These are phyloP conservation scores for Cercophora scortea DNA, from an alignment of 495 filamentous ascomycete genomes.

Conservation along the genomic window DNA sequence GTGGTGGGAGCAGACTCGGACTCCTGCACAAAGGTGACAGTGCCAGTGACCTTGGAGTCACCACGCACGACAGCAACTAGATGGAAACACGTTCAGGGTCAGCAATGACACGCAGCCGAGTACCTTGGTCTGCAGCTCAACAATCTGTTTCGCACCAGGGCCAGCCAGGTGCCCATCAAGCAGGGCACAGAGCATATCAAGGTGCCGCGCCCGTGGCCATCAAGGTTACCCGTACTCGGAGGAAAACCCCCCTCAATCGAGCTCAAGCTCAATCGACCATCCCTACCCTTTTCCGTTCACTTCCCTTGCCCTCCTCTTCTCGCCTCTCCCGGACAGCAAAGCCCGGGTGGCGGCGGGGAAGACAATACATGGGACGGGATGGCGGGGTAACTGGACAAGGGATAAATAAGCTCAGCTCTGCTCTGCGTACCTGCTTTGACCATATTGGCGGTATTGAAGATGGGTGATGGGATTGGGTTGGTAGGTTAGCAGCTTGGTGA, in stretches of 20 bases:
- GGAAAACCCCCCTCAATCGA: constrained; percentile 15
- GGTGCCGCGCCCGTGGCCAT: constrained; percentile 8
- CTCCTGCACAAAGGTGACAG: constrained; percentile 89
- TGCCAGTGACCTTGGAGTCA: constrained; percentile 87
- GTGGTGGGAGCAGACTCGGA: constrained; percentile 73
- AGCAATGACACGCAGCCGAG: constrained; percentile 14
- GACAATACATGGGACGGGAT: constrained; percentile 11
- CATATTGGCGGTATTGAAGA: constrained; percentile 53
- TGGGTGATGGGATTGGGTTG: neutral
- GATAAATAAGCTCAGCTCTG: constrained; percentile 4
- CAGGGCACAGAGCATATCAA: neutral
- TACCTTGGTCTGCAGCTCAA: neutral
- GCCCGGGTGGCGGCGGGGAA: constrained; percentile 4
- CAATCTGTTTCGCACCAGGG: neutral
- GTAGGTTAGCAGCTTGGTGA: neutral
- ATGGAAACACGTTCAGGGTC: constrained; percentile 7
- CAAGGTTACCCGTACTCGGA: constrained; percentile 17
- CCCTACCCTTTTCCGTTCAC: too few species aligned
- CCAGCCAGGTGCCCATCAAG: neutral
- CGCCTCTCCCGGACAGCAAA: constrained; percentile 3
- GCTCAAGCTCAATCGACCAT: neutral
- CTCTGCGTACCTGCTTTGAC: constrained; percentile 82
- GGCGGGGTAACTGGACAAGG: constrained; percentile 18
- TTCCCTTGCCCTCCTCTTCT: neutral
- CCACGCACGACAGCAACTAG: constrained; percentile 92